Evolutionary conservation across 129 eudicot genomes (phyloP).

Genomic region (Apium graveolens): DNA sequence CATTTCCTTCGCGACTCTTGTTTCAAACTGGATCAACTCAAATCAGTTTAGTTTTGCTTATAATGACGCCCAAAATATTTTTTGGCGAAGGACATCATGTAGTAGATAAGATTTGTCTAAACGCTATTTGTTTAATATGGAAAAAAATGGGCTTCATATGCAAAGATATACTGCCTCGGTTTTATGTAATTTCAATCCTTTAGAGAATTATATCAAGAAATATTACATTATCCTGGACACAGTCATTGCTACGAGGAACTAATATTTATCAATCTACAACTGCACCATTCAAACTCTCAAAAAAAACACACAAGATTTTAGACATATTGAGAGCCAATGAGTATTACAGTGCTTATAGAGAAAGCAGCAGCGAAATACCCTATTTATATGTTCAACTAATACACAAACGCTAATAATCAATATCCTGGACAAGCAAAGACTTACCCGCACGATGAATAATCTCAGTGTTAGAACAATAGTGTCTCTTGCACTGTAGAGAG

Average conservation of each 20-base stretch:
- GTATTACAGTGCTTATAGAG: background rate
- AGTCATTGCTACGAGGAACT: background rate
- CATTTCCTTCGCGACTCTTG: too few species aligned
- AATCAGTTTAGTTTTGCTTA: too few species aligned
- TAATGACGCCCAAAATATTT: too few species aligned
- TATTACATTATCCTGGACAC: too few species aligned
- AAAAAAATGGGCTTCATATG: too few species aligned
- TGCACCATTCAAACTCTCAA: background rate
- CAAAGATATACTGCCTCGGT: too few species aligned
- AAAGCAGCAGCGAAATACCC: background rate
- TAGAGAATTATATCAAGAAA: too few species aligned
- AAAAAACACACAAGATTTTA: background rate
- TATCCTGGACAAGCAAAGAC: conserved; percentile 9
- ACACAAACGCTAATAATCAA: background rate
- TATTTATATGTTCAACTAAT: background rate
- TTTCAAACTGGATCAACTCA: too few species aligned
- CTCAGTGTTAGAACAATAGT: conserved; percentile 29
- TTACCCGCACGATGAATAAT: conserved; percentile 23
- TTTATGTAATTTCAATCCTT: too few species aligned
- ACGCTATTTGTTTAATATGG: too few species aligned
- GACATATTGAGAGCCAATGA: background rate
- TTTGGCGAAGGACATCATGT: too few species aligned
- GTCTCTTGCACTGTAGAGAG: conserved; percentile 25
- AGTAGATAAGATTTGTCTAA: too few species aligned
- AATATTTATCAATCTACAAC: background rate